Conservation (phyloP, 2,329 filamentous ascomycete species). For the Penicillium sp. region DNA sequence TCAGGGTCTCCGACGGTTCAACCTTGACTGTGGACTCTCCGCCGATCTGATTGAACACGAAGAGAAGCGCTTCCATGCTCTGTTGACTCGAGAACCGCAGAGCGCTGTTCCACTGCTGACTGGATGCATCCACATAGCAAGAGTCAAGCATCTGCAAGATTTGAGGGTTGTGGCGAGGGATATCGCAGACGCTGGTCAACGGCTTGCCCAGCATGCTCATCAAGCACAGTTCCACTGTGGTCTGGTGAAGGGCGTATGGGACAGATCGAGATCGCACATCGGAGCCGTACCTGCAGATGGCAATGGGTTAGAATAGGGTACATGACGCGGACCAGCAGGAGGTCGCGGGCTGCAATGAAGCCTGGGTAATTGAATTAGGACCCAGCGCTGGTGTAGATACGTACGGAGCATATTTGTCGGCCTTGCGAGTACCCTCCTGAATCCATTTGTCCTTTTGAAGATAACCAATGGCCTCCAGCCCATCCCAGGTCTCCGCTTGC, state of each 20-base stretch:
- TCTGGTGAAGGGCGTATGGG: slow-evolving; percentile 51
- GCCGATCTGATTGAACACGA: slow-evolving; percentile 40
- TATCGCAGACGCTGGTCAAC: slow-evolving; percentile 36
- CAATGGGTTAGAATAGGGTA: slow-evolving; percentile 8
- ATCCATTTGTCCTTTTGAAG: slow-evolving; percentile 40
- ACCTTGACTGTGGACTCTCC: slow-evolving; percentile 21
- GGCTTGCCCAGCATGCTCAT: slow-evolving; percentile 48
- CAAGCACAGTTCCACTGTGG: slow-evolving; percentile 58
- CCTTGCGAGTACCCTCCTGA: slow-evolving; percentile 36
- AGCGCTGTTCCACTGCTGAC: slow-evolving; percentile 25
- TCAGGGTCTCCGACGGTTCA: slow-evolving; percentile 17
- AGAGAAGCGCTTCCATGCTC: slow-evolving; percentile 34
- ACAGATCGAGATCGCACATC: slow-evolving; percentile 5
- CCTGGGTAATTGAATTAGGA: not conserved
- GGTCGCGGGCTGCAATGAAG: not conserved
- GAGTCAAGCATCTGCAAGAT: slow-evolving; percentile 35
- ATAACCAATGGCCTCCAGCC: slow-evolving; percentile 57
- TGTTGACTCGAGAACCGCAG: slow-evolving; percentile 36
- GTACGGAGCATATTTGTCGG: slow-evolving; percentile 47
- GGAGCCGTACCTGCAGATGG: slow-evolving; percentile 17
- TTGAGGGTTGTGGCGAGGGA: slow-evolving; percentile 31
- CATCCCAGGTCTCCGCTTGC: slow-evolving; percentile 46
- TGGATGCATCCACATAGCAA: slow-evolving; percentile 33
- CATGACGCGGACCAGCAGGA: not conserved
- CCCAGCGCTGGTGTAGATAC: slow-evolving; percentile 15